Conservation (phyloP, 805 yeast genomes). For the Saturnispora kantuleensis region DNA sequence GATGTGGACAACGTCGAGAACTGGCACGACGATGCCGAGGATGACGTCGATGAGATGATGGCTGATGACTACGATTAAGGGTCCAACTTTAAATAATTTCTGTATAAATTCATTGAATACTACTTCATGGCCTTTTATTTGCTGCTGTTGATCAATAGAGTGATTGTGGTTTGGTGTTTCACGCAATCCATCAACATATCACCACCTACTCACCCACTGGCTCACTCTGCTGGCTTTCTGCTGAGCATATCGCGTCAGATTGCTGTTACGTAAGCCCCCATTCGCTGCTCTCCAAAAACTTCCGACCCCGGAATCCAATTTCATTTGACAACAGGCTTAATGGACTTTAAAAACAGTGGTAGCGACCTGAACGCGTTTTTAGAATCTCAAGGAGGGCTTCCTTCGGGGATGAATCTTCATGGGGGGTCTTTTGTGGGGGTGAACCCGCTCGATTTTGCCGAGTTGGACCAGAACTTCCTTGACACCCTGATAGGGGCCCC, state of each 20-base stretch:
- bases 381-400: not conserved
- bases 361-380: conserved; percentile 4
- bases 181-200: too few species aligned
- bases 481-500: conserved; percentile 5
- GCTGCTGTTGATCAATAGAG: not conserved
- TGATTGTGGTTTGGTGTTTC: too few species aligned
- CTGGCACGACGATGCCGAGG: conserved; percentile 55
- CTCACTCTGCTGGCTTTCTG: too few species aligned
- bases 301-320: too few species aligned
- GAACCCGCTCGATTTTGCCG: conserved; percentile 3
- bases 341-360: conserved; percentile 5
- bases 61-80: conserved; percentile 14
- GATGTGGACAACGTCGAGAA: conserved; percentile 49
- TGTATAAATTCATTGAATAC: not conserved
- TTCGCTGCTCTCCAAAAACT: not conserved
- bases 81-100: not conserved
- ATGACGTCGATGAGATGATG: conserved; percentile 28
- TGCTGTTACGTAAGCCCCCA: not conserved
- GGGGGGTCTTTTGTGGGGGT: conserved; percentile 6
- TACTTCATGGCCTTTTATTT: not conserved
- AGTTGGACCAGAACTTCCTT: conserved; percentile 4
- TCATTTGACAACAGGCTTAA: not conserved
- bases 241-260: too few species aligned
- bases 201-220: too few species aligned
- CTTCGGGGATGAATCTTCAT: not conserved